A percentile compares a stretch with the other conserved stretches of the same genome.
phyloP scores from a whole-genome alignment of 1,139 yeast species.

The Candida glucosophila region DNA sequence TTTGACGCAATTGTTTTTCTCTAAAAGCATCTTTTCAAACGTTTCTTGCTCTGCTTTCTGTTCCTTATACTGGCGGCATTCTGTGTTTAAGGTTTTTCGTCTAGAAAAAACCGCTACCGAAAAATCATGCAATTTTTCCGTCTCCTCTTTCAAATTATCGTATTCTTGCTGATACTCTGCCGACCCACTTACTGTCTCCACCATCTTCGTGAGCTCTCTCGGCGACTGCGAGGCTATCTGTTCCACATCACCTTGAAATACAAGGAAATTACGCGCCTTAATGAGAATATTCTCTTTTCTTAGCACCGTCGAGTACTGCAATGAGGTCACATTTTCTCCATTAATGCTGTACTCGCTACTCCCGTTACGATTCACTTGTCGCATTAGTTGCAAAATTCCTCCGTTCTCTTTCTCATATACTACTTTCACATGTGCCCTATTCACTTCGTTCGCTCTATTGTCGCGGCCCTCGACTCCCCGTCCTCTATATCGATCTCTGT shows the following conservation, averaged over 20 bases:
- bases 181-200: constrained; percentile 85
- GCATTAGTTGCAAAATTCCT: constrained; percentile 40
- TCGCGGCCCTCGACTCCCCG: constrained; percentile 8
- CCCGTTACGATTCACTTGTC: constrained; percentile 50
- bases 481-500: constrained; percentile 47
- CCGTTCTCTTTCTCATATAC: constrained; percentile 60
- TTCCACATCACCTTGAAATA: constrained; percentile 96
- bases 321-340: constrained; percentile 50
- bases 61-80: constrained; percentile 70
- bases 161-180: constrained; percentile 58
- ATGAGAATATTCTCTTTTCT: constrained; percentile 79
- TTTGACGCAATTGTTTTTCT: constrained; percentile 37
- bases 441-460: constrained; percentile 11
- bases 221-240: constrained; percentile 87
- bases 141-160: constrained; percentile 56
- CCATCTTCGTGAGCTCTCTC: constrained; percentile 56
- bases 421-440: constrained; percentile 73
- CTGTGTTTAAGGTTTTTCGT: constrained; percentile 66
- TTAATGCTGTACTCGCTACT: constrained; percentile 65
- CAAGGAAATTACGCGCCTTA: constrained; percentile 85
- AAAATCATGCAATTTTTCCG: constrained; percentile 58
- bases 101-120: constrained; percentile 61
- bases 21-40: constrained; percentile 50
- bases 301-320: constrained; percentile 57
- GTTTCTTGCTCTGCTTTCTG: constrained; percentile 68